Conservation (phyloP, 805 yeast genomes). For the Isabelozyma gotoi region DNA sequence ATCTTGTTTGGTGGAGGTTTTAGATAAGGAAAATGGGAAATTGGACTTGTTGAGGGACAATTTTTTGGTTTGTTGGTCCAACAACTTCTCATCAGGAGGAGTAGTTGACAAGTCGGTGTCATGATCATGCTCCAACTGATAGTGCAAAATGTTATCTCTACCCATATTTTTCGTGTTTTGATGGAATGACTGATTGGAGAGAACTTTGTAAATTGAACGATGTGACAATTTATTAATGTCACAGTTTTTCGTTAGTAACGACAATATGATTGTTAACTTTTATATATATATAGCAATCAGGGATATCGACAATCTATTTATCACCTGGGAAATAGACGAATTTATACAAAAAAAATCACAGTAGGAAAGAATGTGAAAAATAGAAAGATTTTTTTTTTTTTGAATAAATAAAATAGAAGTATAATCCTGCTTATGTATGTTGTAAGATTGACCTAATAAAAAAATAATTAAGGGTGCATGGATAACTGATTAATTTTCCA, state of each 20-base stretch:
- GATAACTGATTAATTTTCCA: too few relatives aligned
- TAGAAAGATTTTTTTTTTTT: not conserved
- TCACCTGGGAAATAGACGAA: not conserved
- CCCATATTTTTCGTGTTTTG: conserved; percentile 28
- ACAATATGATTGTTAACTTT: not conserved
- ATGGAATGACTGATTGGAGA: not conserved
- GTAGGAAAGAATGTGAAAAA: not conserved
- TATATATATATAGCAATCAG: not conserved
- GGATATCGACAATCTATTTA: too few relatives aligned
- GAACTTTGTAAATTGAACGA: not conserved
- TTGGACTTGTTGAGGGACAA: conserved; percentile 11
- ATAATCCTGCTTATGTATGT: too few relatives aligned
- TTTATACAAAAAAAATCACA: not conserved
- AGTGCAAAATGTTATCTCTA: conserved; percentile 39
- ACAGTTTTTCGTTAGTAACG: not conserved
- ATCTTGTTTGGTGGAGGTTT: conserved; percentile 49
- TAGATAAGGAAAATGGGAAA: conserved; percentile 47
- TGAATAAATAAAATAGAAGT: too few relatives aligned
- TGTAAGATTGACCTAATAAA: not conserved
- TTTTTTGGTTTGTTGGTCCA: not conserved
- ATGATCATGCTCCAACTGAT: conserved; percentile 40
- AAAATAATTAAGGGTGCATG: too few relatives aligned
- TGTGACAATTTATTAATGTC: not conserved
- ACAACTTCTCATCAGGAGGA: conserved; percentile 1
- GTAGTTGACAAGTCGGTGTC: conserved; percentile 27